These are phyloP conservation scores for Leccinum rimulosum DNA, from an alignment of 768 basidiomycete species.

Conservation along the genomic window DNA sequence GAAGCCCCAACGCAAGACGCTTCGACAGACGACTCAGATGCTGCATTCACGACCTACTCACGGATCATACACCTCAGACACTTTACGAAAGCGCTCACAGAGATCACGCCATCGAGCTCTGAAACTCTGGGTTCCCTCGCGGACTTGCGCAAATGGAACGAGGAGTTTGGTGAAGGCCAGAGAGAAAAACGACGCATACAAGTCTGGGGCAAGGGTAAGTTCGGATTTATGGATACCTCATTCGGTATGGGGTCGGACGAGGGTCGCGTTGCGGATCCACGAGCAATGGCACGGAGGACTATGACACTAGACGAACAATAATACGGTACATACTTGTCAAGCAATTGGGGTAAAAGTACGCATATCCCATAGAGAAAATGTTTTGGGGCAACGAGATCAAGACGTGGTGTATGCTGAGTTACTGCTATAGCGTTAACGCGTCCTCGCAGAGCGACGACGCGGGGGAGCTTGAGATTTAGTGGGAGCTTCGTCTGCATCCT, in stretches of 20 bases:
- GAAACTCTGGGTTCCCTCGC: slow-evolving; percentile 74
- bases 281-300: slow-evolving; percentile 11
- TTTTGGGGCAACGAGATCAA: not conserved
- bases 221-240: slow-evolving; percentile 71
- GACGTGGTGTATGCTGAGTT: not conserved
- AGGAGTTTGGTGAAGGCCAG: slow-evolving; percentile 88
- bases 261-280: slow-evolving; percentile 39
- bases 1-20: slow-evolving; percentile 5
- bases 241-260: slow-evolving; percentile 36
- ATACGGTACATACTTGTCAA: slow-evolving; percentile 20
- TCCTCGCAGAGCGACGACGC: slow-evolving; percentile 22
- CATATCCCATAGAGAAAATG: slow-evolving; percentile 10
- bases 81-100: slow-evolving; percentile 80
- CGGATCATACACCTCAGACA: slow-evolving; percentile 57
- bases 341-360: slow-evolving; percentile 12
- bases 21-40: not conserved
- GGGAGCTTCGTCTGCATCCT: slow-evolving; percentile 27
- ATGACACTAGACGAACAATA: slow-evolving; percentile 27
- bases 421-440: slow-evolving; percentile 8
- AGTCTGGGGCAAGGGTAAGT: slow-evolving; percentile 85
- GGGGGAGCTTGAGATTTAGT: slow-evolving; percentile 15
- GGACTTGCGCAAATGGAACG: slow-evolving; percentile 85
- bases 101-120: slow-evolving; percentile 88
- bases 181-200: slow-evolving; percentile 62
- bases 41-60: slow-evolving; percentile 9